These are phyloP conservation scores for Colletotrichum chlorophyti DNA, from an alignment of 2,329 filamentous ascomycete species.

Conservation along the genomic window DNA sequence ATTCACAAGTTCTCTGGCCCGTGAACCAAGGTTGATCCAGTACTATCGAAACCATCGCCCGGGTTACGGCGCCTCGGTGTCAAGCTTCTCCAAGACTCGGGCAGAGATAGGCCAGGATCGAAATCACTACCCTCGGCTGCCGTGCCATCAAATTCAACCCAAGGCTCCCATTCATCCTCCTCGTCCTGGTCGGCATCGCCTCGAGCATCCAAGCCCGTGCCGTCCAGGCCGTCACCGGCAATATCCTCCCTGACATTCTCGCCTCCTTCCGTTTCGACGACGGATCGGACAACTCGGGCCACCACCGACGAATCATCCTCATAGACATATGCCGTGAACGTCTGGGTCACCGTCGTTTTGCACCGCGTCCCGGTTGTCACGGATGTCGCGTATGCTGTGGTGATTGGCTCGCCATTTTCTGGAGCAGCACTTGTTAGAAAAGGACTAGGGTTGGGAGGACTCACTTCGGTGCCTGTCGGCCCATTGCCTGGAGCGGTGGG, in stretches of 20 bases:
- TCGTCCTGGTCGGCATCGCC: neutral
- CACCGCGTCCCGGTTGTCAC: constrained; percentile 16
- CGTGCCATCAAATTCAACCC: neutral
- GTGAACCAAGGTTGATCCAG: neutral
- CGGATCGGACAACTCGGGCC: neutral
- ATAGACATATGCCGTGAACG: constrained; percentile 25
- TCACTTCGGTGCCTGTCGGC: neutral
- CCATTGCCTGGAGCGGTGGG: neutral
- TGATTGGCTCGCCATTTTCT: neutral
- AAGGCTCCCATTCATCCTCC: constrained; percentile 5
- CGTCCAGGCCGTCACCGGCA: too few species aligned
- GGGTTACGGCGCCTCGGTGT: constrained; percentile 5
- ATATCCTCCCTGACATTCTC: neutral
- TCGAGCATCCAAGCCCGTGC: neutral
- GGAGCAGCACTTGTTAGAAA: constrained; percentile 14
- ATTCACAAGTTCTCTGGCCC: neutral
- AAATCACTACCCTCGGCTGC: neutral
- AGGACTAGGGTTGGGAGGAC: constrained; percentile 15
- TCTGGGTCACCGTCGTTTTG: constrained; percentile 28
- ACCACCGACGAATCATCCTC: constrained; percentile 19
- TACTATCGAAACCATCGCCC: neutral
- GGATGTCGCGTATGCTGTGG: constrained; percentile 21
- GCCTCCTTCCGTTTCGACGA: neutral
- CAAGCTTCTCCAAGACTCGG: constrained; percentile 6
- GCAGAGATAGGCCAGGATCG: neutral